Evolutionary conservation across 2,329 filamentous ascomycete genomes (phyloP).

Genomic region (Fonsecaea erecta): DNA sequence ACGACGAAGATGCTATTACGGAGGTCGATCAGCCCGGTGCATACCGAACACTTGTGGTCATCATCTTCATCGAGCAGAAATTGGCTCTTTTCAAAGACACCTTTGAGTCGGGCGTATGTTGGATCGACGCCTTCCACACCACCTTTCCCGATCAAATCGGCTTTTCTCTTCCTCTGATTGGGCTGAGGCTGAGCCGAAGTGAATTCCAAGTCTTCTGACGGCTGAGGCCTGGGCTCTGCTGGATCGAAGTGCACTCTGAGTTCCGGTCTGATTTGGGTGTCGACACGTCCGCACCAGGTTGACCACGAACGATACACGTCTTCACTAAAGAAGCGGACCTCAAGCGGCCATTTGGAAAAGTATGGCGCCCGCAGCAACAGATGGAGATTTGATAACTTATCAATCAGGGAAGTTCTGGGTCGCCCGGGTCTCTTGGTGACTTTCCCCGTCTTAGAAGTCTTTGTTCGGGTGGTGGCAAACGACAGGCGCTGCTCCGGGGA

Average conservation of each 20-base stretch:
- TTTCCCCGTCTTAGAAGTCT: constrained; percentile 44
- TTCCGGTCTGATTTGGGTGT: constrained; percentile 53
- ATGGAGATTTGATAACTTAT: constrained; percentile 79
- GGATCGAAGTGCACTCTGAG: constrained; percentile 63
- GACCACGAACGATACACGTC: constrained; percentile 74
- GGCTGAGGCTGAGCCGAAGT: constrained; percentile 37
- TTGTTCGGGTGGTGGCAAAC: constrained; percentile 33
- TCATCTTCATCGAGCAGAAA: constrained; percentile 48
- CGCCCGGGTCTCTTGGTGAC: constrained; percentile 57
- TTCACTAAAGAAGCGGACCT: constrained; percentile 74
- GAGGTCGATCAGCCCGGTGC: constrained; percentile 47
- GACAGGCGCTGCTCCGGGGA: constrained; percentile 56
- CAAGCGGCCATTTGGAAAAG: constrained; percentile 82
- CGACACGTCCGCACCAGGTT: constrained; percentile 58
- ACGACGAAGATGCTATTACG: constrained; percentile 53
- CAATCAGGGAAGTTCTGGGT: constrained; percentile 65
- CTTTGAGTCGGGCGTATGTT: constrained; percentile 57
- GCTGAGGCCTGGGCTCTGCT: constrained; percentile 32
- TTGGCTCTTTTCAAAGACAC: constrained; percentile 58
- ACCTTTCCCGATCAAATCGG: constrained; percentile 39
- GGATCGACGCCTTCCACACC: constrained; percentile 56
- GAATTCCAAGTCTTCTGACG: constrained; percentile 31
- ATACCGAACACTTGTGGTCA: constrained; percentile 55
- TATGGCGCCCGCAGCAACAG: constrained; percentile 77
- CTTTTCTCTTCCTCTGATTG: constrained; percentile 30